Conservation (phyloP, 352 stramenopile genomes). For the Phytophthora quininea region DNA sequence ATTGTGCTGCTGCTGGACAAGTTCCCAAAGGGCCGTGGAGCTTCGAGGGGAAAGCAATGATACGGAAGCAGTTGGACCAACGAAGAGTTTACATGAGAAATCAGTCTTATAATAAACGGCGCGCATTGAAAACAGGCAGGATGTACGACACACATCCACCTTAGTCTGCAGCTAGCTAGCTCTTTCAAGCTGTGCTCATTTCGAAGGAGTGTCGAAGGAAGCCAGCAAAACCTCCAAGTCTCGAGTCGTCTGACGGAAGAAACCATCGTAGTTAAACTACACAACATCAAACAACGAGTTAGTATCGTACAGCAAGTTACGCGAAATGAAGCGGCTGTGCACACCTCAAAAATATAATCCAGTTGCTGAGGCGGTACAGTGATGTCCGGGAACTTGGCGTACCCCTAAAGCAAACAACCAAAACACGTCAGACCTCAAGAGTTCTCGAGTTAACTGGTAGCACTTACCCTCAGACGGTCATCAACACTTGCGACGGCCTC, state of each 20-base stretch:
- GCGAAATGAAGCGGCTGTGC: not conserved
- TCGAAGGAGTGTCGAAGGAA: constrained; percentile 44
- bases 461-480: constrained; percentile 70
- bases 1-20: constrained; percentile 67
- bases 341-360: constrained; percentile 91
- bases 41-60: constrained; percentile 21
- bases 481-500: constrained; percentile 67
- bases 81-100: constrained; percentile 14
- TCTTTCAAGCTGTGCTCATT: constrained; percentile 18
- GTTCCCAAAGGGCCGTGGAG: constrained; percentile 62
- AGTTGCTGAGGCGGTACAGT: constrained; percentile 77
- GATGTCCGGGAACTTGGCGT: constrained; percentile 70
- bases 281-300: constrained; percentile 19
- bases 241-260: constrained; percentile 80
- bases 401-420: constrained; percentile 50
- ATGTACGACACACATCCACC: constrained; percentile 25
- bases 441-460: not conserved
- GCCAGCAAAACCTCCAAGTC: constrained; percentile 70
- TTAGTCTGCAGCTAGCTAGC: constrained; percentile 3
- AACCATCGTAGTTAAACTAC: constrained; percentile 87
- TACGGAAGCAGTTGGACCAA: not conserved
- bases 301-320: not conserved
- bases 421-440: constrained; percentile 8
- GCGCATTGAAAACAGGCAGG: constrained; percentile 27
- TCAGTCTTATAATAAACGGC: constrained; percentile 44